Conservation (phyloP, 192 early-diverging fungal species). For the Oehlia diaphana region DNA sequence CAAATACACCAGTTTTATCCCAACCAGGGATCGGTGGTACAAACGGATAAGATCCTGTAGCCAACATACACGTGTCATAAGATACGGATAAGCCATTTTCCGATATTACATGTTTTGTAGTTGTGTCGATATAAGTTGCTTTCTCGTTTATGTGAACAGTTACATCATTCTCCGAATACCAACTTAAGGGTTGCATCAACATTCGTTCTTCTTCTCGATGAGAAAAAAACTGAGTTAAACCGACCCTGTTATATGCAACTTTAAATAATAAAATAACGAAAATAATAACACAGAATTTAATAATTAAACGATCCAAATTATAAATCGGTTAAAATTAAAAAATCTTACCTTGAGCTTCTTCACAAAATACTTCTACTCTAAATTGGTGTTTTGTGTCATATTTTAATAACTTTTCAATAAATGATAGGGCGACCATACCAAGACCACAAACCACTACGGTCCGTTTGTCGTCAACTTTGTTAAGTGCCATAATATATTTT, state of each 20-base stretch:
- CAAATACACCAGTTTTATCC: conserved; percentile 56
- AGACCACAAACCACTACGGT: conserved; percentile 61
- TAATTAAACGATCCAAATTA: neutral
- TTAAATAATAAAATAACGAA: neutral
- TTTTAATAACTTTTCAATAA: conserved; percentile 62
- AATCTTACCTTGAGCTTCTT: conserved; percentile 46
- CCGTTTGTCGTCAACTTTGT: neutral
- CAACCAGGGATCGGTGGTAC: conserved; percentile 53
- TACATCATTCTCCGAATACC: conserved; percentile 58
- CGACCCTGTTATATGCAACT: conserved; percentile 68
- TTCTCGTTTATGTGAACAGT: conserved; percentile 38
- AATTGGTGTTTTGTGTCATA: conserved; percentile 49
- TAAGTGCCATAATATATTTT: neutral
- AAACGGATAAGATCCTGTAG: conserved; percentile 60
- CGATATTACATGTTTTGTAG: conserved; percentile 39
- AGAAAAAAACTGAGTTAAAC: conserved; percentile 62
- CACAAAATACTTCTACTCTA: conserved; percentile 52
- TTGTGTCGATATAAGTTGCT: conserved; percentile 44
- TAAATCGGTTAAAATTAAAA: neutral
- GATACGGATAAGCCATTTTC: conserved; percentile 24
- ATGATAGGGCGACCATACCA: conserved; percentile 66
- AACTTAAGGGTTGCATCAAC: conserved; percentile 45
- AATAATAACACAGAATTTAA: neutral
- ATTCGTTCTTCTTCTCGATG: conserved; percentile 48
- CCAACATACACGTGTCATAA: conserved; percentile 60